Conservation (phyloP, 1,284 basidiomycete species). For the Ustilago tritici region DNA sequence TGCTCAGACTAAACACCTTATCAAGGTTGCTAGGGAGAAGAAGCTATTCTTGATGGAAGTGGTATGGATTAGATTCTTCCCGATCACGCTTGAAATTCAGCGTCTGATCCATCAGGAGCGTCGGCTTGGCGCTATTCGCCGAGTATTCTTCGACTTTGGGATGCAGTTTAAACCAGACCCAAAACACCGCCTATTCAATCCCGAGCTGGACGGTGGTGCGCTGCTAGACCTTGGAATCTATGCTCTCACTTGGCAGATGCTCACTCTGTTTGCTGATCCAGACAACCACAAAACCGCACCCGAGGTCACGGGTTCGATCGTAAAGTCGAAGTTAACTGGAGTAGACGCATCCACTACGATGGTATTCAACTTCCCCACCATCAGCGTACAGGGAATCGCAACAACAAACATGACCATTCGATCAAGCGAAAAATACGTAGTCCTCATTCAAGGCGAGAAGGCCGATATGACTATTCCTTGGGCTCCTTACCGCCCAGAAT, state of each 20-base stretch:
- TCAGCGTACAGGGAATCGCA: slow-evolving; percentile 65
- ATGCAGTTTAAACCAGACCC: slow-evolving; percentile 50
- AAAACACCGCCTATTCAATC: slow-evolving; percentile 85
- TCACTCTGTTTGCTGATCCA: slow-evolving; percentile 54
- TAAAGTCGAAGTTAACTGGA: slow-evolving; percentile 80
- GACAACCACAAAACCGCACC: slow-evolving; percentile 75
- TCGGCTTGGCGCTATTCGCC: slow-evolving; percentile 46
- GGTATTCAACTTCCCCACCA: slow-evolving; percentile 77
- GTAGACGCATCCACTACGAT: slow-evolving; percentile 85
- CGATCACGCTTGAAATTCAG: slow-evolving; percentile 50
- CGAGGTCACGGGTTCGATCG: slow-evolving; percentile 72
- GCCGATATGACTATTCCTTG: slow-evolving; percentile 74
- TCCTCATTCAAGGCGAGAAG: slow-evolving; percentile 57
- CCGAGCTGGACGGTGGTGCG: slow-evolving; percentile 83
- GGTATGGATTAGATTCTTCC: slow-evolving; percentile 62
- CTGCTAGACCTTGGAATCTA: slow-evolving; percentile 77
- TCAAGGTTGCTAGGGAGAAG: slow-evolving; percentile 76
- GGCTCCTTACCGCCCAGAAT: slow-evolving; percentile 74
- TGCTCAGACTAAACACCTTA: slow-evolving; percentile 74
- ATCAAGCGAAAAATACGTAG: slow-evolving; percentile 17
- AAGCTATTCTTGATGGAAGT: slow-evolving; percentile 64
- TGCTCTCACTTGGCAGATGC: slow-evolving; percentile 59
- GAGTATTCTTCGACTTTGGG: slow-evolving; percentile 52
- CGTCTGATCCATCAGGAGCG: slow-evolving; percentile 49
- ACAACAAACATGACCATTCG: slow-evolving; percentile 44